Conservation (phyloP, 2,329 filamentous ascomycete genomes). For the Trichoderma pleuroti region DNA sequence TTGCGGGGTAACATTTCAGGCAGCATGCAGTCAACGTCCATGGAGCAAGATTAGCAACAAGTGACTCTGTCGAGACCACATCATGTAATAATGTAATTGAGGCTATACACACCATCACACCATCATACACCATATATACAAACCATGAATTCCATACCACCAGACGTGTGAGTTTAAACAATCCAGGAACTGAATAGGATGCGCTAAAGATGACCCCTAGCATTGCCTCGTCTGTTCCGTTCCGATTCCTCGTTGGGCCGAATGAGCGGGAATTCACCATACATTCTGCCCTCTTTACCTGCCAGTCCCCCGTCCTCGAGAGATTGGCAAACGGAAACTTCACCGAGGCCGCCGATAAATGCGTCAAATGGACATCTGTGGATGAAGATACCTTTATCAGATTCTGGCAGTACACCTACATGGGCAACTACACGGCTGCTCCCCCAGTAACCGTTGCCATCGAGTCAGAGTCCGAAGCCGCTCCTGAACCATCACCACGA, state of each 20-base stretch:
- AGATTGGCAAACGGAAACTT: conserved; percentile 19
- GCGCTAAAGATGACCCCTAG: neutral
- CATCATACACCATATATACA: neutral
- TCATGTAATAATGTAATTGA: neutral
- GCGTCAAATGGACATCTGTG: conserved; percentile 17
- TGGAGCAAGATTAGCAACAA: neutral
- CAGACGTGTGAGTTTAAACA: neutral
- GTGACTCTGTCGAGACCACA: neutral
- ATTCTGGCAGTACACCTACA: conserved; percentile 21
- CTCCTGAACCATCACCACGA: neutral
- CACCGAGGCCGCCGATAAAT: conserved; percentile 13
- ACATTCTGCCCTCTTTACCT: conserved; percentile 19
- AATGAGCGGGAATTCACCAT: conserved; percentile 19
- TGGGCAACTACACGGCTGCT: conserved; percentile 14
- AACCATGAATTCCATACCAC: neutral
- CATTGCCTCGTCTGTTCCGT: conserved; percentile 11
- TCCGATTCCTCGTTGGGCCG: conserved; percentile 18
- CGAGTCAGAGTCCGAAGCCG: neutral
- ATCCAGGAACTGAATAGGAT: neutral
- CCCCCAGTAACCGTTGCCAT: neutral
- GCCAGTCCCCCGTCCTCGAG: conserved; percentile 17
- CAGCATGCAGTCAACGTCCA: neutral
- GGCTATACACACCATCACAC: neutral
- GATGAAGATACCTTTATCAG: conserved; percentile 19
- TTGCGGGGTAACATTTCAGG: neutral